phyloP scores from a whole-genome alignment of 1,284 basidiomycete species.

The Trichosporon asahii region DNA sequence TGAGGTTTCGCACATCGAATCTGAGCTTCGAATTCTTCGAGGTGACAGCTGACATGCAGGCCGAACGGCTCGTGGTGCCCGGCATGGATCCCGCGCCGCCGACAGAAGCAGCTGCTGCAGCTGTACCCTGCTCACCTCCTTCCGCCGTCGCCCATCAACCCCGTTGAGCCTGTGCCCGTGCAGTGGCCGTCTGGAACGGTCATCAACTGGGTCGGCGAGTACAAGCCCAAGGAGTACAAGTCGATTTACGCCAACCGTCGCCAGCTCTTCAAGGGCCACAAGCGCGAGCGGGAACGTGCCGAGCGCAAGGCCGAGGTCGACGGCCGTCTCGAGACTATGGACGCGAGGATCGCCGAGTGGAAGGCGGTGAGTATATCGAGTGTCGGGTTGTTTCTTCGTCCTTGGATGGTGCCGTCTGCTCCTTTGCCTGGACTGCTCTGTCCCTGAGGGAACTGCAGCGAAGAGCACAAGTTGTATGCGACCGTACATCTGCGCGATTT shows the following conservation, averaged over 20 bases:
- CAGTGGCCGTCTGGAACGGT: conserved; percentile 25
- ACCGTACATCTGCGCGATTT: too few relatives aligned
- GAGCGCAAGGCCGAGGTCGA: conserved; percentile 33
- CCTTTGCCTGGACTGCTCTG: too few relatives aligned
- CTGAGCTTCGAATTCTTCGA: neutral
- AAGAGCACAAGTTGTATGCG: too few relatives aligned
- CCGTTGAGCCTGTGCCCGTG: conserved; percentile 15
- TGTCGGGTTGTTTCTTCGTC: neutral
- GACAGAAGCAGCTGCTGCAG: conserved; percentile 37
- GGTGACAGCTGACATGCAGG: neutral
- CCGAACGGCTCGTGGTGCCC: conserved; percentile 12
- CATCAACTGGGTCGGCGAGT: conserved; percentile 28
- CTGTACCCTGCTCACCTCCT: conserved; percentile 30
- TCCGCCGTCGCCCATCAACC: conserved; percentile 34
- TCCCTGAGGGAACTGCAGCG: too few relatives aligned
- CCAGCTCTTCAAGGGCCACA: conserved; percentile 46
- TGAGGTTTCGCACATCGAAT: too few relatives aligned
- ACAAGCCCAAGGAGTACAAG: conserved; percentile 24
- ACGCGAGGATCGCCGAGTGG: conserved; percentile 47
- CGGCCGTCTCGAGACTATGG: conserved; percentile 44
- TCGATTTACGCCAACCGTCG: conserved; percentile 31
- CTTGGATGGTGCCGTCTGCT: neutral
- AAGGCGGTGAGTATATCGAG: conserved; percentile 13
- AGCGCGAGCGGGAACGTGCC: conserved; percentile 38
- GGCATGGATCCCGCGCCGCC: conserved; percentile 28